Base-by-base conservation (phyloP, 2,329 filamentous ascomycete genomes). In the Aspergillus quadrilineatus region DNA sequence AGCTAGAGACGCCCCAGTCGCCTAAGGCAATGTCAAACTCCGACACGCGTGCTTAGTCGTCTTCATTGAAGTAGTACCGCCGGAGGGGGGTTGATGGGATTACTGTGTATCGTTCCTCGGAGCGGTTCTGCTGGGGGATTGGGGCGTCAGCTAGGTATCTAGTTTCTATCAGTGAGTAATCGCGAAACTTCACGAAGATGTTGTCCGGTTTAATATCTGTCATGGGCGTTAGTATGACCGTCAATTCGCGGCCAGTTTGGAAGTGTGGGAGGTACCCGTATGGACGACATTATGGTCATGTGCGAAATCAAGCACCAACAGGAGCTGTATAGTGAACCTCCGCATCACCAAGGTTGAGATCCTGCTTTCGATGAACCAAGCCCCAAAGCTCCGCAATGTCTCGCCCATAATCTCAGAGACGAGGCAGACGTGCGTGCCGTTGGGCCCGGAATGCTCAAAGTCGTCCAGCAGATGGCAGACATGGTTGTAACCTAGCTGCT, bases 371-470 rank as follows among this genome's bases (percentile, higher is more conserved):
- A 17, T 17, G 17, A 17, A 17, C 17, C 17, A 62, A 63, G 42
- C 55, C 57, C n/a, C 69, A 30, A 50, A 63, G 61, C 34, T 68
- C 60, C 9, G 1, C 17, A 17, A 17, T 17, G 2, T 17, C 17
- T 17, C 17, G 17, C 65, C 65, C 36, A 66, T 53, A 7, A 65
- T 66, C n/a, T 68, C 64, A 39, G 69, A 66, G 1, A 60, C 62
- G 14, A 69, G 52, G 52, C 67, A 70, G 4, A 68, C 60, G 59
- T 70, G 67, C 32, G 65, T 54, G 51, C 67, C 66, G 57, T 67
- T 67, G 14, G 63, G 66, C 7, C 67, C 68, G 26, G 42, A 56
- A 59, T 69, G 66, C 8, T 49, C 61, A 54, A 69, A 69, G 5
- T 65, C 56, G 15, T 68, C 59, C 7, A 70, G 59, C 51, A 64